Evolutionary conservation across 2,329 filamentous ascomycete species (phyloP).

Genomic region (Cordyceps sp.): DNA sequence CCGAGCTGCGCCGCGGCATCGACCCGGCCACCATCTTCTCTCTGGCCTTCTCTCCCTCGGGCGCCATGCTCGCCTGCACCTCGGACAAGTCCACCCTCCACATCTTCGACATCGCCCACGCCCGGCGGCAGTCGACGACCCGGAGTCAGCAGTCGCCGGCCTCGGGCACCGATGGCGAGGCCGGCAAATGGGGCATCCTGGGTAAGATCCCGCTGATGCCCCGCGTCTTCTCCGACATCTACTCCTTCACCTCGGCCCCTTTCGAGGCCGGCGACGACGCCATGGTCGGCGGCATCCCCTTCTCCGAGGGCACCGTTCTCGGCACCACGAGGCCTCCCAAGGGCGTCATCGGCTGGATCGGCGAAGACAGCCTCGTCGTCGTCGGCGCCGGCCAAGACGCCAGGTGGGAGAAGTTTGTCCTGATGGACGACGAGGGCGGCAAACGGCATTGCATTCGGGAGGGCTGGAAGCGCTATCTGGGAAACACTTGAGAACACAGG

Average conservation of each 20-base stretch:
- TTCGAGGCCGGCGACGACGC: constrained; percentile 75
- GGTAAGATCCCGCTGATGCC: constrained; percentile 74
- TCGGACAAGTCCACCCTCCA: constrained; percentile 95
- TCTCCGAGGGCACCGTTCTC: constrained; percentile 27
- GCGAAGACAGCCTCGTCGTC: constrained; percentile 57
- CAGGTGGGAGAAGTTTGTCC: constrained; percentile 73
- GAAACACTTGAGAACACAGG: constrained; percentile 13
- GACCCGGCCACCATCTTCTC: constrained; percentile 81
- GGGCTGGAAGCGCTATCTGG: constrained; percentile 69
- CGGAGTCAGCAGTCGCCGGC: constrained; percentile 13
- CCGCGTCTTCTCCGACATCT: constrained; percentile 73
- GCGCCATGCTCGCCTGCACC: constrained; percentile 69
- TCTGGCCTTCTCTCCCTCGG: constrained; percentile 71
- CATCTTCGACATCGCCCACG: constrained; percentile 68
- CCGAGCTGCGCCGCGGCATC: constrained; percentile 74
- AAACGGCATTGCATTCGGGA: constrained; percentile 50
- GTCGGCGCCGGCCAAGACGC: constrained; percentile 67
- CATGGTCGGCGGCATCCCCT: constrained; percentile 24
- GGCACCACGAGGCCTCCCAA: constrained; percentile 49
- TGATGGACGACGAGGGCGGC: constrained; percentile 53
- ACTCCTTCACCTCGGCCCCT: constrained; percentile 64
- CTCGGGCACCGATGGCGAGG: constrained; percentile 24
- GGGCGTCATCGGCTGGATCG: constrained; percentile 72
- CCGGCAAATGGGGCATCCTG: constrained; percentile 72
- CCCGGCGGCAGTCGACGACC: constrained; percentile 21